A percentile compares a stretch with the other conserved stretches of the same genome.
Conservation (phyloP, 768 basidiomycete species). For the Lactarius vividus region DNA sequence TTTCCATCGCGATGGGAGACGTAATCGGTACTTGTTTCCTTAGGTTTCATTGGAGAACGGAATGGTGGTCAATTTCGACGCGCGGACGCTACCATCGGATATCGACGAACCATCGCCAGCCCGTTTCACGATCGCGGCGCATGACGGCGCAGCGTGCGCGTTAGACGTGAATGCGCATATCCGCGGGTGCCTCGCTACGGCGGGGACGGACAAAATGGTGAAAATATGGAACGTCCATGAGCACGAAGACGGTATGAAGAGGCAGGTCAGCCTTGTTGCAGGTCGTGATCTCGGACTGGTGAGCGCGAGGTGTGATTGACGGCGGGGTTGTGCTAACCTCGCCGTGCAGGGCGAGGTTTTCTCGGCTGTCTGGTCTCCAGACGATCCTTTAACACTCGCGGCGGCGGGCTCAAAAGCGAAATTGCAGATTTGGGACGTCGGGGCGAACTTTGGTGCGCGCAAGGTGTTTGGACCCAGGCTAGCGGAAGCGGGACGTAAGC, state of each 20-base stretch:
- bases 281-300: slow-evolving; percentile 91
- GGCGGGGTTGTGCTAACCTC: slow-evolving; percentile 1
- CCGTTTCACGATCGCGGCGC: slow-evolving; percentile 88
- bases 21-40: background rate
- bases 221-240: slow-evolving; percentile 93
- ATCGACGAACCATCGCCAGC: slow-evolving; percentile 60
- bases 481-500: slow-evolving; percentile 59
- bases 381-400: slow-evolving; percentile 85
- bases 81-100: slow-evolving; percentile 73
- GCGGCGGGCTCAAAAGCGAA: slow-evolving; percentile 94
- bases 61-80: slow-evolving; percentile 88
- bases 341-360: slow-evolving; percentile 88
- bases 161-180: slow-evolving; percentile 91
- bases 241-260: slow-evolving; percentile 58
- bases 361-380: slow-evolving; percentile 86
- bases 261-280: slow-evolving; percentile 78
- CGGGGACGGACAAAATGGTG: slow-evolving; percentile 98
- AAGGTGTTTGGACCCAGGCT: slow-evolving; percentile 83
- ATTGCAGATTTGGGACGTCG: slow-evolving; percentile 94
- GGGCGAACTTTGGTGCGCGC: slow-evolving; percentile 75
- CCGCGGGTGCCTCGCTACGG: slow-evolving; percentile 88
- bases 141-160: slow-evolving; percentile 86
- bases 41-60: slow-evolving; percentile 96
- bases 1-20: background rate
- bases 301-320: slow-evolving; percentile 33